phyloP scores from a whole-genome alignment of 345 rosid species.

The Excoecaria agallocha region DNA sequence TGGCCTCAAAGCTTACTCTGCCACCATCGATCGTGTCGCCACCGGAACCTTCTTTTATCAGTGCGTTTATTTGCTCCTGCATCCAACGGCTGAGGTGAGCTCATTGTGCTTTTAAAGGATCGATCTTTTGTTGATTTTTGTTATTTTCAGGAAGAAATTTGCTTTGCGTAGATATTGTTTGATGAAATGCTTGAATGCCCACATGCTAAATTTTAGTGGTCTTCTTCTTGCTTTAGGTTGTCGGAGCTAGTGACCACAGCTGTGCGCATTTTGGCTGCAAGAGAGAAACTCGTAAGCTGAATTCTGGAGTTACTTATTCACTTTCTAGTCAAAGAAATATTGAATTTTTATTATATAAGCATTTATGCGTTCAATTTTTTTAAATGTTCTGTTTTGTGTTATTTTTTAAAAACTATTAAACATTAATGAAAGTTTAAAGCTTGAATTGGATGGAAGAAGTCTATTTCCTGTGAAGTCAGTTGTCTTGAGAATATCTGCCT shows the following conservation, averaged over 20 bases:
- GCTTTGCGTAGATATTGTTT: background rate
- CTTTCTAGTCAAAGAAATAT: no score
- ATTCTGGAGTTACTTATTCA: background rate
- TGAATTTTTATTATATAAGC: background rate
- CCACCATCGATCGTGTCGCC: conserved; percentile 54
- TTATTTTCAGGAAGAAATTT: background rate
- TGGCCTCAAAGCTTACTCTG: conserved; percentile 50
- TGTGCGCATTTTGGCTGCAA: conserved; percentile 48
- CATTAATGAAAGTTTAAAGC: background rate
- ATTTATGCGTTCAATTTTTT: background rate
- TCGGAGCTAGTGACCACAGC: conserved; percentile 58
- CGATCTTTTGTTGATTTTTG: background rate
- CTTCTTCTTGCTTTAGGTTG: conserved; percentile 44
- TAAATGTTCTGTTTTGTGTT: background rate
- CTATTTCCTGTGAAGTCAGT: background rate
- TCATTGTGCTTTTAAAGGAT: background rate
- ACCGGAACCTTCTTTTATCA: conserved; percentile 74
- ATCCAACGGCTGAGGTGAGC: conserved; percentile 59
- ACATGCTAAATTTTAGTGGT: background rate
- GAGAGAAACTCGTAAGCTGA: conserved; percentile 50
- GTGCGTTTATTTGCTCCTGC: conserved; percentile 70
- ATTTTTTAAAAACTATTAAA: background rate
- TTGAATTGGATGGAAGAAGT: background rate
- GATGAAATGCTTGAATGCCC: background rate
- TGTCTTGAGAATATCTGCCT: background rate